Conservation (phyloP, 371 early-diverging fungal genomes). For the Phascolomyces articulosus region DNA sequence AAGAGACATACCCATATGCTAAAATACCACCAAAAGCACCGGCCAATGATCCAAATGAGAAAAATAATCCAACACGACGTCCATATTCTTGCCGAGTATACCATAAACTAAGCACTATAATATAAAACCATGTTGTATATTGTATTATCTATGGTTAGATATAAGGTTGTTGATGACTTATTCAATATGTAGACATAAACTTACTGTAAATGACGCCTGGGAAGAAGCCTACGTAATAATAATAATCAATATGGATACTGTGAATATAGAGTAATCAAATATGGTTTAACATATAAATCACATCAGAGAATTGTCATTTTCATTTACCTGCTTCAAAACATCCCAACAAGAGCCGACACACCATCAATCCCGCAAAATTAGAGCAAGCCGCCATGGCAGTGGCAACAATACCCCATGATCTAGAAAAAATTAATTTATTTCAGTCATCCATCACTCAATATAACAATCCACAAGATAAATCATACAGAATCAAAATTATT, state of each 20-base stretch:
- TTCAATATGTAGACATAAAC: no score
- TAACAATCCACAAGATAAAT: no score
- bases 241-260: no score
- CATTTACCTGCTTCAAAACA: slow-evolving; percentile 23
- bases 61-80: slow-evolving; percentile 38
- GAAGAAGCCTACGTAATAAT: slow-evolving; percentile 16
- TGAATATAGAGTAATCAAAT: no score
- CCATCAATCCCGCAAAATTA: slow-evolving; percentile 18
- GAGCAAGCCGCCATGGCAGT: slow-evolving; percentile 27
- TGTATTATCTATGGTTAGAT: no score
- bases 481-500: no score
- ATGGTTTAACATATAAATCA: not conserved
- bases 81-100: slow-evolving; percentile 45
- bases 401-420: slow-evolving; percentile 32
- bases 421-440: not conserved
- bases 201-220: slow-evolving; percentile 32
- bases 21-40: slow-evolving; percentile 45
- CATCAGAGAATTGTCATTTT: no score
- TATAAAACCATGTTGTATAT: no score
- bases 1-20: slow-evolving; percentile 15
- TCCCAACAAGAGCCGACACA: slow-evolving; percentile 18
- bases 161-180: no score
- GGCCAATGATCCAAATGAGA: slow-evolving; percentile 42
- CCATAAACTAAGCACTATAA: slow-evolving; percentile 24
- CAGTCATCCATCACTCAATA: no score